phyloP scores from a whole-genome alignment of 805 yeast species.

The Cyberlindnera xishuangbannaensis region DNA sequence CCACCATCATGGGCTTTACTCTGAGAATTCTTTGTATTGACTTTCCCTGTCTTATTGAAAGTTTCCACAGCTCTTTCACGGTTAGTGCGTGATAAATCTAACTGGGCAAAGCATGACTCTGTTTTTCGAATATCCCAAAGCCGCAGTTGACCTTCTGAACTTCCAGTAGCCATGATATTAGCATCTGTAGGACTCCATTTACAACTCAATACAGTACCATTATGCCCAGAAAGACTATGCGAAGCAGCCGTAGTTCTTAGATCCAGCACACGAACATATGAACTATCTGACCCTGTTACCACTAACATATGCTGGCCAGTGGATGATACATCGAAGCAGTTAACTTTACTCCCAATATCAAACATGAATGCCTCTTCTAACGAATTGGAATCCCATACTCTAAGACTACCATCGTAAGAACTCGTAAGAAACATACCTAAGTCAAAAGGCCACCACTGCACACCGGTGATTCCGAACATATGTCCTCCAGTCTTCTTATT shows the following conservation, averaged over 20 bases:
- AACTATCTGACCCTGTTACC: slow-evolving; percentile 67
- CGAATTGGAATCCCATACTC: slow-evolving; percentile 73
- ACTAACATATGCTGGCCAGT: slow-evolving; percentile 46
- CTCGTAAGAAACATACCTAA: slow-evolving; percentile 80
- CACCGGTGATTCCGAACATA: slow-evolving; percentile 62
- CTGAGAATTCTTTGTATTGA: slow-evolving; percentile 17
- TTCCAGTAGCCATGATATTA: slow-evolving; percentile 69
- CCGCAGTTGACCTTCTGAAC: slow-evolving; percentile 72
- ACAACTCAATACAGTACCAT: slow-evolving; percentile 47
- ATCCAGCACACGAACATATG: slow-evolving; percentile 65
- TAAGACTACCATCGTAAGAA: slow-evolving; percentile 72
- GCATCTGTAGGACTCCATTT: slow-evolving; percentile 71
- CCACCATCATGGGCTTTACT: slow-evolving; percentile 67
- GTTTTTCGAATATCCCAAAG: slow-evolving; percentile 84
- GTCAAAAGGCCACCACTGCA: slow-evolving; percentile 88
- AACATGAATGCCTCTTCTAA: slow-evolving; percentile 65
- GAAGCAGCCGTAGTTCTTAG: slow-evolving; percentile 67
- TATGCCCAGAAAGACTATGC: slow-evolving; percentile 59
- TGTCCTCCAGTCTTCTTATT: slow-evolving; percentile 41
- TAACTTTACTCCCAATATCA: slow-evolving; percentile 54
- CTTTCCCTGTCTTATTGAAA: slow-evolving; percentile 19
- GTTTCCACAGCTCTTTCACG: slow-evolving; percentile 16
- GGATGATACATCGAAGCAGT: slow-evolving; percentile 58
- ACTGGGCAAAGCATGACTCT: slow-evolving; percentile 51
- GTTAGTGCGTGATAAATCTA: slow-evolving; percentile 51